Conservation (phyloP, 495 filamentous ascomycete species). For the Chaetomium cochliodes region DNA sequence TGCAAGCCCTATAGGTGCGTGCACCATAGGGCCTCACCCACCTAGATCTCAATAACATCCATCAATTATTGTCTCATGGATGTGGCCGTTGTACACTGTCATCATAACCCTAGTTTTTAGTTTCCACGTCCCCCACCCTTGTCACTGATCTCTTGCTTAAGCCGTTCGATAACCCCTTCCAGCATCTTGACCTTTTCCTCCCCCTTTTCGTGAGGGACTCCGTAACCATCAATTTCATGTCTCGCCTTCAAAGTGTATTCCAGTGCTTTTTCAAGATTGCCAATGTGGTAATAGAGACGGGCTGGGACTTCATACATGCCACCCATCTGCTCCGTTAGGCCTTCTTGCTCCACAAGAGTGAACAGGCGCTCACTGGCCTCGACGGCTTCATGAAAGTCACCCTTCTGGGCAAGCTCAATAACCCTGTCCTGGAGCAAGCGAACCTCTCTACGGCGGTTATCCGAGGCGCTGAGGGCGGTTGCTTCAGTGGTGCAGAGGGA, state of each 20-base stretch:
- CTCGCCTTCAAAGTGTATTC: slow-evolving; percentile 30
- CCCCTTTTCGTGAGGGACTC: slow-evolving; percentile 38
- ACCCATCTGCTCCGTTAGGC: slow-evolving; percentile 30
- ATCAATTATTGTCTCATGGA: too few species aligned
- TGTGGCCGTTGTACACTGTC: not conserved
- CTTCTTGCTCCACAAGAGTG: slow-evolving; percentile 31
- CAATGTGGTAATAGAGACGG: slow-evolving; percentile 35
- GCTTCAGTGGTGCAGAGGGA: slow-evolving; percentile 30
- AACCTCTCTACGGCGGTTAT: slow-evolving; percentile 26
- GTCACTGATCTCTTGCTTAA: slow-evolving; percentile 18
- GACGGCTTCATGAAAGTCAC: slow-evolving; percentile 31
- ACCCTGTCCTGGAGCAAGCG: slow-evolving; percentile 29
- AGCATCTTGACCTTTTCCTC: slow-evolving; percentile 17
- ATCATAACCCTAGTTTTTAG: not conserved
- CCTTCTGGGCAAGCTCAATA: slow-evolving; percentile 29
- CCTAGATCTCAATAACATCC: too few species aligned
- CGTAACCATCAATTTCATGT: slow-evolving; percentile 27
- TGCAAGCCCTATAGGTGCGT: too few species aligned
- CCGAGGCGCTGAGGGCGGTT: slow-evolving; percentile 24
- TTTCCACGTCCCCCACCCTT: not conserved
- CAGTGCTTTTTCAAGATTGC: slow-evolving; percentile 31
- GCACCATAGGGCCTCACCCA: too few species aligned
- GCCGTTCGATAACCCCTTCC: slow-evolving; percentile 10
- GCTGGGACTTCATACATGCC: slow-evolving; percentile 38
- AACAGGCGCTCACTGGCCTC: slow-evolving; percentile 29